Evolutionary conservation across 768 basidiomycete species (phyloP).

Genomic region (Trametes elegans): DNA sequence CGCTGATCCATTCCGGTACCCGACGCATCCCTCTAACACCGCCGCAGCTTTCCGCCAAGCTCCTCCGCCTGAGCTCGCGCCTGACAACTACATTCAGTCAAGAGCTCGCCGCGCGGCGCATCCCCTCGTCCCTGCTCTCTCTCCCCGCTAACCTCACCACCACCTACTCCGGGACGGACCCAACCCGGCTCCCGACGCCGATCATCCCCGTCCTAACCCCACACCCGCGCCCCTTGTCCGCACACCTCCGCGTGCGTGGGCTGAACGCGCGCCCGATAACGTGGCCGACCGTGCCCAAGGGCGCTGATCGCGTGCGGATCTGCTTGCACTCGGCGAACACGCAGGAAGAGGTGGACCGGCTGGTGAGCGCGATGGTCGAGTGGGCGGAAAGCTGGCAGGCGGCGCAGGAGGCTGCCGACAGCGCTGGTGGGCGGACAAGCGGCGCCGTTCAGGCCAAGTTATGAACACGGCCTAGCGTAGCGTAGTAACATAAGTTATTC

Average conservation of each 20-base stretch:
- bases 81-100: conserved; percentile 34
- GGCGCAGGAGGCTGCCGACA: background rate
- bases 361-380: conserved; percentile 35
- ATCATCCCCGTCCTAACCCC: conserved; percentile 85
- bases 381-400: conserved; percentile 25
- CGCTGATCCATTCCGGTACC: background rate
- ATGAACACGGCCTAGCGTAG: background rate
- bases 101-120: conserved; percentile 26
- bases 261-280: conserved; percentile 76
- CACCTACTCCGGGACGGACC: conserved; percentile 24
- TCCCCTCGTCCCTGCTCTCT: conserved; percentile 26
- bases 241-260: conserved; percentile 50
- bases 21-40: conserved; percentile 28
- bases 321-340: conserved; percentile 84
- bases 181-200: conserved; percentile 49
- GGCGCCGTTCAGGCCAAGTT: conserved; percentile 20
- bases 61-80: conserved; percentile 45
- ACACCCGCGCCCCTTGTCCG: conserved; percentile 72
- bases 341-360: conserved; percentile 52
- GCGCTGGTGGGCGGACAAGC: background rate
- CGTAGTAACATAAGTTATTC: background rate
- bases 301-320: conserved; percentile 81
- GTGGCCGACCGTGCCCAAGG: conserved; percentile 89
- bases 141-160: conserved; percentile 33
- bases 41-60: conserved; percentile 31